Percentiles rank a stretch among this genome's conserved stretches.
phyloP scores from a whole-genome alignment of 169 alveolate species.

The Babesia ovis region DNA sequence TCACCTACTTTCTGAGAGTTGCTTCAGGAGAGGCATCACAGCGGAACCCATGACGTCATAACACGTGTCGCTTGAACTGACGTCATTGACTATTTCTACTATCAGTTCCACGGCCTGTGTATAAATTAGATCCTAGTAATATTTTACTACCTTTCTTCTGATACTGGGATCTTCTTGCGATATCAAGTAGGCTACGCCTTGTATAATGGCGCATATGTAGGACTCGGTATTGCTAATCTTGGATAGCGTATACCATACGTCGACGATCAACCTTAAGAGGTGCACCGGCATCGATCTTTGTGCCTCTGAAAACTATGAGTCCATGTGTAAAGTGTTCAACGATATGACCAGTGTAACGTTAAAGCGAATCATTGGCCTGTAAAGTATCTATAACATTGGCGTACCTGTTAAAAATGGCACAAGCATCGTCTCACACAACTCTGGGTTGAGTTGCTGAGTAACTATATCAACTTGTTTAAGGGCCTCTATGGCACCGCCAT shows the following conservation, averaged over 20 bases:
- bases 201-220: slow-evolving; percentile 33
- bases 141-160: slow-evolving; percentile 38
- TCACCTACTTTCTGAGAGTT: slow-evolving; percentile 39
- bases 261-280: slow-evolving; percentile 4
- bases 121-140: no score
- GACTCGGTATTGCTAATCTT: slow-evolving; percentile 25
- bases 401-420: slow-evolving; percentile 61
- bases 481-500: slow-evolving; percentile 45
- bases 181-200: slow-evolving; percentile 40
- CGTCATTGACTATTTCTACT: slow-evolving; percentile 34
- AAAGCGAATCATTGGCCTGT: no score
- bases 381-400: background rate
- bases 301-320: slow-evolving; percentile 25
- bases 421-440: slow-evolving; percentile 28
- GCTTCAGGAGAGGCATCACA: slow-evolving; percentile 47
- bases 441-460: slow-evolving; percentile 61
- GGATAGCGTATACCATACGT: slow-evolving; percentile 57
- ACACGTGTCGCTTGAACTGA: background rate
- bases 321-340: background rate
- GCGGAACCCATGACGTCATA: slow-evolving; percentile 41
- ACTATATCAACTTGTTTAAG: slow-evolving; percentile 58
- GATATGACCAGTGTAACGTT: no score
- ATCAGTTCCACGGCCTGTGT: slow-evolving; percentile 40
- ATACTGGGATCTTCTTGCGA: slow-evolving; percentile 55
- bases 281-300: slow-evolving; percentile 24